These are phyloP conservation scores for Arthrobotrys sinensis DNA, from an alignment of 2,329 filamentous ascomycete genomes.

Conservation along the genomic window DNA sequence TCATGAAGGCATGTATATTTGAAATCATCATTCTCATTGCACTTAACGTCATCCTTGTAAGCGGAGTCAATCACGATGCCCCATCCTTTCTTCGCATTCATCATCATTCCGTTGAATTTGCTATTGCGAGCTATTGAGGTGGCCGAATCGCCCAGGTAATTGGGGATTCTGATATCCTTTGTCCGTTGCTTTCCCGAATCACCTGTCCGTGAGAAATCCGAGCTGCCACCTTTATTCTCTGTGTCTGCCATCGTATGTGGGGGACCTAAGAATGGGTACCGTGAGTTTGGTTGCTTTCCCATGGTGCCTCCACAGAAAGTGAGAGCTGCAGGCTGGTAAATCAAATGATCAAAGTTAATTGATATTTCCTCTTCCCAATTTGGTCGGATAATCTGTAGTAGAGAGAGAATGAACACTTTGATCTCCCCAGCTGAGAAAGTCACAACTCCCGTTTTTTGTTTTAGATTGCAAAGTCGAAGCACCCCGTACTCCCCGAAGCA, in stretches of 20 bases:
- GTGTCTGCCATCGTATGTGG: too few species aligned
- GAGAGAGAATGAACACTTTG: background rate
- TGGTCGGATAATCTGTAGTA: slow-evolving; percentile 21
- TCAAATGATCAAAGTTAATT: background rate
- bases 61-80: slow-evolving; percentile 32
- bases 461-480: slow-evolving; percentile 43
- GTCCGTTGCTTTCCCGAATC: too few species aligned
- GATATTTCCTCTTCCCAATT: slow-evolving; percentile 22
- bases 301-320: slow-evolving; percentile 1
- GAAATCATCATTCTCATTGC: background rate
- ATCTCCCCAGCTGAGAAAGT: background rate
- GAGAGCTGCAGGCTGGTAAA: background rate
- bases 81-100: slow-evolving; percentile 29
- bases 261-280: too few species aligned
- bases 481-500: slow-evolving; percentile 36
- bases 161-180: too few species aligned
- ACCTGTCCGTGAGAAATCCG: too few species aligned
- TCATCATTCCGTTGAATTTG: slow-evolving; percentile 29
- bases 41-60: background rate
- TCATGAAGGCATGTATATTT: background rate
- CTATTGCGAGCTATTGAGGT: background rate
- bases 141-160: too few species aligned
- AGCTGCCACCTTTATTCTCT: too few species aligned
- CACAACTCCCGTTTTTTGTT: slow-evolving; percentile 13
- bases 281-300: too few species aligned